Base-by-base conservation (phyloP, 2,329 filamentous ascomycete genomes). In the Chalaropsis thielavioides region DNA sequence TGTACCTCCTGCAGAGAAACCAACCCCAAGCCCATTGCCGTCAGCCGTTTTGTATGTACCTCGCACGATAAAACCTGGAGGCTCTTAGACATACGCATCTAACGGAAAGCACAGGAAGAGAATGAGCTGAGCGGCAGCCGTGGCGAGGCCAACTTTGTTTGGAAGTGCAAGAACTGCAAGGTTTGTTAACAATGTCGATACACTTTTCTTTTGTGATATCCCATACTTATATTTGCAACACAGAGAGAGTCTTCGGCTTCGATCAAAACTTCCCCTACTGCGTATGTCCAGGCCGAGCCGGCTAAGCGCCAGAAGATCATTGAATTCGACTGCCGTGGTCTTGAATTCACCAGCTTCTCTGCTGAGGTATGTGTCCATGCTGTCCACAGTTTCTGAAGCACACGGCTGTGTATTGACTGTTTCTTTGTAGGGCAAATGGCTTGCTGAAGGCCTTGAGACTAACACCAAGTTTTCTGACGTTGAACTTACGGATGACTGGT, bases 71-170 rank as follows among this genome's bases (percentile, higher is more conserved):
- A 11, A 35, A 13, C 27, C 7, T 31, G 17, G 17, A 49, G n/a
- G 15, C 8, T 7, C 22, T 46, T 11, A 17, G 24, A 40, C 49
- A 13, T 40, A n/a, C 24, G 10, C 13, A 15, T 31, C 56, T 61
- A 8, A 58, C 46, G 41, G 40, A 51, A 58, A 59, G 10, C 60
- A 61, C 68, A 96, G 90, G 92, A 97, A 73, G 82, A 80, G 72
- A 92, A 95, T 73, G 91, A 96, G 69, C 85, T 96, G 74, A 94
- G 90, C 69, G 92, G 92, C 43, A 96, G 92, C 74, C 84, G 90
- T 72, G 94, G 94, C 69, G 92, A 97, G 75, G 94, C 94, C 68
- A 97, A 97, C 76, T 99, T 99, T 75, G 94, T 99, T n/a, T 99
- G 94, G 92, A 92, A 86, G 75, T 99, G 94, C 82, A 96, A 95